Conservation (phyloP, 192 early-diverging fungal species). For the Mortierella alpina region DNA sequence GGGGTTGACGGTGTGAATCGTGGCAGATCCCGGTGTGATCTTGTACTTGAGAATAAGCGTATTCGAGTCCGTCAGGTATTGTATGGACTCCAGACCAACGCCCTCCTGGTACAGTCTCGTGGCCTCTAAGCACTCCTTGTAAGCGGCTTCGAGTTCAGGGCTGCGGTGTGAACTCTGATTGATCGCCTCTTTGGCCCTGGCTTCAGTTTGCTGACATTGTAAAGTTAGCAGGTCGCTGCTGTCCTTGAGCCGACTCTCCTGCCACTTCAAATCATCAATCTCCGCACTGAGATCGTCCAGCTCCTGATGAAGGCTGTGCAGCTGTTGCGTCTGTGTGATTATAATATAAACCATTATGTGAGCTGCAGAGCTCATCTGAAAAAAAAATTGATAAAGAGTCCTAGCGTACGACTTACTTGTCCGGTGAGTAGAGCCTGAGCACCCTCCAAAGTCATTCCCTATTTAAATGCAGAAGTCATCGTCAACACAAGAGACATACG, state of each 20-base stretch:
- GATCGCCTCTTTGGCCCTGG: slow-evolving; percentile 40
- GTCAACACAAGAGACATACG: too few species aligned
- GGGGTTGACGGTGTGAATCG: slow-evolving; percentile 14
- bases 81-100: slow-evolving; percentile 40
- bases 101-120: slow-evolving; percentile 47
- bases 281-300: slow-evolving; percentile 29
- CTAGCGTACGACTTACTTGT: slow-evolving; percentile 1
- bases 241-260: slow-evolving; percentile 33
- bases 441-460: slow-evolving; percentile 49
- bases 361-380: too few species aligned
- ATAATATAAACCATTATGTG: neutral
- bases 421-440: slow-evolving; percentile 28
- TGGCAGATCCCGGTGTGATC: slow-evolving; percentile 24
- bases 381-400: neutral
- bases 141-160: slow-evolving; percentile 37
- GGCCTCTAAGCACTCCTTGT: slow-evolving; percentile 35
- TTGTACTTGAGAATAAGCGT: slow-evolving; percentile 33
- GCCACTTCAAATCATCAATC: slow-evolving; percentile 45
- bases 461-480: neutral
- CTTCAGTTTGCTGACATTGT: slow-evolving; percentile 21
- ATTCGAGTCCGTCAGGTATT: slow-evolving; percentile 28
- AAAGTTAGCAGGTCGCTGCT: slow-evolving; percentile 22
- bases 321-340: slow-evolving; percentile 25
- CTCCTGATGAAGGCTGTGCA: slow-evolving; percentile 39
- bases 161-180: slow-evolving; percentile 33